Base-by-base conservation (phyloP, 176 grass and related monocot genomes). In the Rhynchospora breviuscula region DNA sequence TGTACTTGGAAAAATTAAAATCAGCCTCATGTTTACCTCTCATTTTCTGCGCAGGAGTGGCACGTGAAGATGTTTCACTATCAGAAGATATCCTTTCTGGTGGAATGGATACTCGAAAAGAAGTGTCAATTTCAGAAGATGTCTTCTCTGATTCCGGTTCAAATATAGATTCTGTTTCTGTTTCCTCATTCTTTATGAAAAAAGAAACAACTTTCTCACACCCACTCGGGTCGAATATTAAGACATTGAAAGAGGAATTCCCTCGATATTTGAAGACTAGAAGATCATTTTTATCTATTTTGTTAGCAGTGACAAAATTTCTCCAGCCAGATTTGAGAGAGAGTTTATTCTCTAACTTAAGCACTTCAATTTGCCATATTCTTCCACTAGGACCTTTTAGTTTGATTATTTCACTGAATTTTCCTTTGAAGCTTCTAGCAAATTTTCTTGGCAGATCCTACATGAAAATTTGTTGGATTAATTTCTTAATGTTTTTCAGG, bases 301-400 rank as follows among this genome's bases (percentile, higher is more conserved):
- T 51, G 63, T 94, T 86, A 73, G 67, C 87, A 84, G 59, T 85
- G 54, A 44, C 85, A 82, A 94, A 91, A 78, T 90, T 80, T 43
- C 57, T 73, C 89, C 90, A 94, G 19, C 87, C 92, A 0, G 67
- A 85, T 10, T 0, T 45, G 21, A 94, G 64, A 65, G 62, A 43
- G 3, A 89, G 14, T 49, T 53, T 88, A 21, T 66, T 43, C 0
- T 0, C 67, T 81, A 21, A 47, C 70, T 73, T 86, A n/a, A 1
- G 17, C 4, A 86, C 10, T 17, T 53, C 51, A 26, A 89, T 13
- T 0, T 15, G 45, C 89, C 90, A 94, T 47, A 33, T 86, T 46
- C 88, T 72, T 15, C 90, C 76, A 9, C 84, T 87, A 6, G 63
- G 56, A 6, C 7, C 75, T 86, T 86, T 82, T 4, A 94, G 84